Conservation (phyloP, 2,329 filamentous ascomycete genomes). For the Lachnum nothofagi region DNA sequence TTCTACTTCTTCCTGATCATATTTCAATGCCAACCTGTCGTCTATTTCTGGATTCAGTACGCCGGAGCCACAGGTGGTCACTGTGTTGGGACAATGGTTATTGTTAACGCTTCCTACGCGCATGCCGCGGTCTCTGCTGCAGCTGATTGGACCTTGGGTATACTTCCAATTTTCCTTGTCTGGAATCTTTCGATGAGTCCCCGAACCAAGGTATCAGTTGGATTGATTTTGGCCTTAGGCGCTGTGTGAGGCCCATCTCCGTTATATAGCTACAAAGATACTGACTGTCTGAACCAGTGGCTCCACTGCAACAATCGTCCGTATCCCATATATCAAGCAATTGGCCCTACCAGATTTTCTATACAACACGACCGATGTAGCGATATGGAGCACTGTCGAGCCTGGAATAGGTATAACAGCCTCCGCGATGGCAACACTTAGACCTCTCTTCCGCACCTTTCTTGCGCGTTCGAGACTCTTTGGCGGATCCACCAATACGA, state of each 20-base stretch:
- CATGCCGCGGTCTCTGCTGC: slow-evolving; percentile 36
- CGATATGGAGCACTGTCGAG: slow-evolving; percentile 26
- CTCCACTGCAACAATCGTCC: slow-evolving; percentile 28
- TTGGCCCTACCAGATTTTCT: slow-evolving; percentile 25
- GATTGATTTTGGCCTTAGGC: slow-evolving; percentile 31
- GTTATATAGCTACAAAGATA: not conserved
- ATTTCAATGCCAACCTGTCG: slow-evolving; percentile 35
- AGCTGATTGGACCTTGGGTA: slow-evolving; percentile 37
- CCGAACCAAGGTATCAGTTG: slow-evolving; percentile 36
- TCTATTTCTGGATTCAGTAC: slow-evolving; percentile 36
- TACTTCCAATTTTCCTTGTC: slow-evolving; percentile 38
- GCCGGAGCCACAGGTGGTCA: slow-evolving; percentile 25
- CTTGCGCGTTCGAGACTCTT: slow-evolving; percentile 16
- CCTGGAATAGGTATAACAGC: slow-evolving; percentile 24
- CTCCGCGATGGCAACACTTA: slow-evolving; percentile 23
- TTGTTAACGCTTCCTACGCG: slow-evolving; percentile 33
- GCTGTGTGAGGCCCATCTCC: slow-evolving; percentile 32
- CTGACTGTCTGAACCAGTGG: slow-evolving; percentile 16
- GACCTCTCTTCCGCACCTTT: slow-evolving; percentile 24
- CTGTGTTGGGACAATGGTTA: slow-evolving; percentile 28
- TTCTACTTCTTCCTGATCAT: slow-evolving; percentile 37
- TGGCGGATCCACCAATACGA: slow-evolving; percentile 4
- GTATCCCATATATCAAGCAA: slow-evolving; percentile 25
- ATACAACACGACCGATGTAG: slow-evolving; percentile 22
- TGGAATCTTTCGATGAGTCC: slow-evolving; percentile 37